These are phyloP conservation scores for Cavenderia fasciculata DNA, from an alignment of 78 protist species.

Conservation along the genomic window DNA sequence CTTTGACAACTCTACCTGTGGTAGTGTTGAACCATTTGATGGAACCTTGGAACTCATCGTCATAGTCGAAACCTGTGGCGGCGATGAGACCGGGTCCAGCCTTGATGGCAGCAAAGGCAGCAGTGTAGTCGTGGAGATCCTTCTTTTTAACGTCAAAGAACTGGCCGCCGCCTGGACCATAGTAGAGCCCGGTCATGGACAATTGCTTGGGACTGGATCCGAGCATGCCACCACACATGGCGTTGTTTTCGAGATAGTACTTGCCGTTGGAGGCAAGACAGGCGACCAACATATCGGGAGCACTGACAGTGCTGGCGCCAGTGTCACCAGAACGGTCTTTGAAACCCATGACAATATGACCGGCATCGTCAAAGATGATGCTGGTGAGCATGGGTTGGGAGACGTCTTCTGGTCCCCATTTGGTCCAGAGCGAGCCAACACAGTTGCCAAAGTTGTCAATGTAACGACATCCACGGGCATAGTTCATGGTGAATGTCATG, in stretches of 20 bases:
- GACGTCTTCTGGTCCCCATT: not conserved
- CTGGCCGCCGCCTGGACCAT: conserved; percentile 32
- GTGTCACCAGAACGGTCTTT: conserved; percentile 68
- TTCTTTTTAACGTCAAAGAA: conserved; percentile 1
- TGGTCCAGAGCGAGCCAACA: not conserved
- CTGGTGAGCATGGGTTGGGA: conserved; percentile 38
- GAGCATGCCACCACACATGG: conserved; percentile 23
- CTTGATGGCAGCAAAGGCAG: conserved; percentile 18
- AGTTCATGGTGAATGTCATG: not conserved
- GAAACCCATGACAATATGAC: conserved; percentile 6
- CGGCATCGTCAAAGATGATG: conserved; percentile 12
- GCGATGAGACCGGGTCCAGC: conserved; percentile 30
- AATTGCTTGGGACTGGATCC: conserved; percentile 10
- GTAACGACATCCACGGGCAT: conserved; percentile 64
- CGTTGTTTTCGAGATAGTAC: conserved; percentile 22
- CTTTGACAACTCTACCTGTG: conserved; percentile 14
- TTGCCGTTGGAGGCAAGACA: conserved; percentile 23
- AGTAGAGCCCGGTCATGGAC: conserved; percentile 10
- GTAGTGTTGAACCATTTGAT: conserved; percentile 64
- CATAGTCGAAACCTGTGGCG: conserved; percentile 37
- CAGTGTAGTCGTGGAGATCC: conserved; percentile 23
- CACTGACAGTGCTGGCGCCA: not conserved
- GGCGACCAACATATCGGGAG: conserved; percentile 39
- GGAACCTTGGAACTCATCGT: conserved; percentile 41
- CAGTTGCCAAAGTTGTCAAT: conserved; percentile 26